Evolutionary conservation across 1,139 yeast genomes (phyloP).

Genomic region (Candida tropicalis): DNA sequence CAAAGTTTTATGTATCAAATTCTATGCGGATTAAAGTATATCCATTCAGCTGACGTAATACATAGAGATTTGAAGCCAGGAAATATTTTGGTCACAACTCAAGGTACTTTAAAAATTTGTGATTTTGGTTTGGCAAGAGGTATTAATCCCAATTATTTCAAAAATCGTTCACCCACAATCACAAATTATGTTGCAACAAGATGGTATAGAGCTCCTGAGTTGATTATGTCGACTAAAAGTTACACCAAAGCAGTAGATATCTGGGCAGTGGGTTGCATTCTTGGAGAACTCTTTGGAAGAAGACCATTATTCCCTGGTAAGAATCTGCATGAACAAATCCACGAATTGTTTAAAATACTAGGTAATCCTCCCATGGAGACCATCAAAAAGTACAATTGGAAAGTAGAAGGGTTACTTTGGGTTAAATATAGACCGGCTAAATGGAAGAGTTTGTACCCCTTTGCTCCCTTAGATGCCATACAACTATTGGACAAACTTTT

Average conservation of each 20-base stretch:
- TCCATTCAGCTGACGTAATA: conserved; percentile 83
- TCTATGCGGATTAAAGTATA: conserved; percentile 76
- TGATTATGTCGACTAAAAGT: conserved; percentile 62
- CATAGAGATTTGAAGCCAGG: conserved; percentile 90
- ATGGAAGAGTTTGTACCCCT: conserved; percentile 61
- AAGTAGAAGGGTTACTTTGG: conserved; percentile 18
- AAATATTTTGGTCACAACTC: conserved; percentile 70
- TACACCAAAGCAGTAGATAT: conserved; percentile 66
- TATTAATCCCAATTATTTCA: conserved; percentile 45
- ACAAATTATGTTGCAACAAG: conserved; percentile 93
- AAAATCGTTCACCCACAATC: conserved; percentile 43
- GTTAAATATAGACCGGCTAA: conserved; percentile 28
- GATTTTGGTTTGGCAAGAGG: conserved; percentile 92
- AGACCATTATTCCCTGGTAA: conserved; percentile 73
- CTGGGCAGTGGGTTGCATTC: conserved; percentile 85
- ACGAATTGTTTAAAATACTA: conserved; percentile 60
- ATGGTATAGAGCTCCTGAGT: conserved; percentile 95
- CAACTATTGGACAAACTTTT: conserved; percentile 49
- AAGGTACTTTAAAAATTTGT: conserved; percentile 76
- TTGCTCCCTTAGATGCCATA: conserved; percentile 52
- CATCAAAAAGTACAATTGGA: conserved; percentile 34
- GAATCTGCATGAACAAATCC: conserved; percentile 64
- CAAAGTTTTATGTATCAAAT: conserved; percentile 77
- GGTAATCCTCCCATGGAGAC: conserved; percentile 60
- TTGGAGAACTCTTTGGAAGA: conserved; percentile 74